A percentile compares a stretch with the other conserved stretches of the same genome.
Conservation (phyloP, 2,329 filamentous ascomycete species). For the Chrysoporthe austroafricana region DNA sequence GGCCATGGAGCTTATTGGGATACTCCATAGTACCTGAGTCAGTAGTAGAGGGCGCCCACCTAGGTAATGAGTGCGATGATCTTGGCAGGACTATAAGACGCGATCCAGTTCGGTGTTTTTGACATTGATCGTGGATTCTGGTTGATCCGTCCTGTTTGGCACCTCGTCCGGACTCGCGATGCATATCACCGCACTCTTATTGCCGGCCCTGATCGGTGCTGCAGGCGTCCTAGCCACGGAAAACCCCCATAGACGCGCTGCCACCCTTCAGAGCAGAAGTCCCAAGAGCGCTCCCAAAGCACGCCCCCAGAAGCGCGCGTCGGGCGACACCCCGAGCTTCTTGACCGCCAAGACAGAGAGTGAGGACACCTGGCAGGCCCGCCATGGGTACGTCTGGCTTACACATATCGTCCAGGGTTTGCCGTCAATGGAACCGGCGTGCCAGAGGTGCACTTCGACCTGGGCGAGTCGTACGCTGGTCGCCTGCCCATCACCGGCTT, state of each 20-base stretch:
- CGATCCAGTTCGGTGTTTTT: neutral
- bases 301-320: neutral
- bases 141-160: too few species aligned
- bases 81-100: neutral
- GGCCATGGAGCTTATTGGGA: neutral
- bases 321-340: constrained; percentile 5
- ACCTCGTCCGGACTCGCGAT: constrained; percentile 1
- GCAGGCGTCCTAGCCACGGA: constrained; percentile 5
- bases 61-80: neutral
- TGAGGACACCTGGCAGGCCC: neutral
- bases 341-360: constrained; percentile 22
- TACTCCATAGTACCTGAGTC: neutral
- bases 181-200: constrained; percentile 8
- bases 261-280: neutral
- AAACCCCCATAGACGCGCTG: constrained; percentile 6
- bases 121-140: neutral
- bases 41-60: neutral
- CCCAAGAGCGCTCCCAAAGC: neutral
- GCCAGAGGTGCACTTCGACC: constrained; percentile 71
- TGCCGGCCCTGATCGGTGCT: constrained; percentile 7
- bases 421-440: constrained; percentile 66
- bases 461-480: constrained; percentile 69
- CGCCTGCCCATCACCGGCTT: constrained; percentile 57
- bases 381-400: too few species aligned
- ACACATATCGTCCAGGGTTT: constrained; percentile 50